Conservation (phyloP, 2,329 filamentous ascomycete genomes). For the Periconia sp. region DNA sequence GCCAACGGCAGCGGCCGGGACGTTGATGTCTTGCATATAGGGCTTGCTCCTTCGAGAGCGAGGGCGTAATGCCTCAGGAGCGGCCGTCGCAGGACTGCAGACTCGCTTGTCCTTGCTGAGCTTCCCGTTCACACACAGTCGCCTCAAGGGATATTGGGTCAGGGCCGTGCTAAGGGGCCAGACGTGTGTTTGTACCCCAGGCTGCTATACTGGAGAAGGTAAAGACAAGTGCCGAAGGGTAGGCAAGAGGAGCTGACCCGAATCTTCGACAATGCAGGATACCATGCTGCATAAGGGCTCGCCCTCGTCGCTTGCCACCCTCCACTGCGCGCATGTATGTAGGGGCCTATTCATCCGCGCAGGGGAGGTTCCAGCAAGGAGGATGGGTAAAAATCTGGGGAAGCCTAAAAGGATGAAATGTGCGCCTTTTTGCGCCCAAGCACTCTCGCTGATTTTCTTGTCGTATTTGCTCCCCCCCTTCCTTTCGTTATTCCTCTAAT, state of each 20-base stretch:
- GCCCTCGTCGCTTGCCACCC: conserved; percentile 5
- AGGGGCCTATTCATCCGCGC: conserved; percentile 9
- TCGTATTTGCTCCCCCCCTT: no score
- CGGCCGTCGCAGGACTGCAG: conserved; percentile 7
- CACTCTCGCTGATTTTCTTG: no score
- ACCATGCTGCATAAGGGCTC: no score
- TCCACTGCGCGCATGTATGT: conserved; percentile 5
- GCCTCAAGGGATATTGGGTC: no score
- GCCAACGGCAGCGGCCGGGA: no score
- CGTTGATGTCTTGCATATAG: conserved; percentile 11
- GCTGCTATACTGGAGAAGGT: neutral
- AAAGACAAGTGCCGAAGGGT: conserved; percentile 1
- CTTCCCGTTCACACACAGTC: no score
- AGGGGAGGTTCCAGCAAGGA: conserved; percentile 3
- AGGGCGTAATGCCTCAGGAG: conserved; percentile 6
- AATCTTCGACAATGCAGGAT: no score
- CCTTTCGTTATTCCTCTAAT: no score
- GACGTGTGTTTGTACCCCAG: neutral
- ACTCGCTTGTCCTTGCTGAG: no score
- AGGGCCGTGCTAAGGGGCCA: neutral
- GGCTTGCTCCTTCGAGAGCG: neutral
- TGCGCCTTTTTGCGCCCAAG: no score
- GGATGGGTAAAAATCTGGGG: conserved; percentile 24
- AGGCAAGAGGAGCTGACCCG: no score
- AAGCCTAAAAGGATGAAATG: conserved; percentile 30